A percentile compares a stretch with the other conserved stretches of the same genome.
Conservation (phyloP, 2,329 filamentous ascomycete genomes). For the Pyricularia grisea region DNA sequence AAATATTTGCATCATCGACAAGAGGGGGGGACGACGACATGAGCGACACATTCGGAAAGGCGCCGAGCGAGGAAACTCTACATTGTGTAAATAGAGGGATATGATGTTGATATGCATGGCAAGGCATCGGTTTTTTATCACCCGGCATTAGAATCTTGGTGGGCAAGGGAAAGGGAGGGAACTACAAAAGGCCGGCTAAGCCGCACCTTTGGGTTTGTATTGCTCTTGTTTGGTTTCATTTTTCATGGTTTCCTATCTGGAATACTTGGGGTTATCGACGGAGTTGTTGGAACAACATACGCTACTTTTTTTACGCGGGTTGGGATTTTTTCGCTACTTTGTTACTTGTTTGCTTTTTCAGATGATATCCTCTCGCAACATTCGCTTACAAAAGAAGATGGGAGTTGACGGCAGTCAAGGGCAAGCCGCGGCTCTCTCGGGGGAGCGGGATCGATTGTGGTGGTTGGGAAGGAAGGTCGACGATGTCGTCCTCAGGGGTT, state of each 20-base stretch:
- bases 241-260: slow-evolving; percentile 13
- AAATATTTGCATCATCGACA: slow-evolving; percentile 2
- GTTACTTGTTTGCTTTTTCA: slow-evolving; percentile 9
- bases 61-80: slow-evolving; percentile 10
- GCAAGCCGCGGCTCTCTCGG: background rate
- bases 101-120: slow-evolving; percentile 39
- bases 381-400: slow-evolving; percentile 28
- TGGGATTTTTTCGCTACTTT: slow-evolving; percentile 12
- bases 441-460: background rate
- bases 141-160: slow-evolving; percentile 29
- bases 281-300: slow-evolving; percentile 34
- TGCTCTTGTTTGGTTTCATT: slow-evolving; percentile 14
- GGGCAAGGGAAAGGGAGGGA: slow-evolving; percentile 17
- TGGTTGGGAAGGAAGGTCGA: slow-evolving; percentile 1
- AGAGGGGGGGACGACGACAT: background rate
- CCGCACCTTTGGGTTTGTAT: background rate
- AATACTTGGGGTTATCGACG: slow-evolving; percentile 11
- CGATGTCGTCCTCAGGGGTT: background rate
- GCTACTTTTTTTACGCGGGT: slow-evolving; percentile 15
- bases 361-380: slow-evolving; percentile 28
- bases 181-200: background rate
- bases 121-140: slow-evolving; percentile 32
- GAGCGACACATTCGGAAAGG: background rate
- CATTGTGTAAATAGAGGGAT: slow-evolving; percentile 35
- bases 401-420: background rate